Evolutionary conservation across 2,329 filamentous ascomycete genomes (phyloP), one percentile per base, ranked within the genome.

Genomic region (Diplodia scrobiculata): DNA sequence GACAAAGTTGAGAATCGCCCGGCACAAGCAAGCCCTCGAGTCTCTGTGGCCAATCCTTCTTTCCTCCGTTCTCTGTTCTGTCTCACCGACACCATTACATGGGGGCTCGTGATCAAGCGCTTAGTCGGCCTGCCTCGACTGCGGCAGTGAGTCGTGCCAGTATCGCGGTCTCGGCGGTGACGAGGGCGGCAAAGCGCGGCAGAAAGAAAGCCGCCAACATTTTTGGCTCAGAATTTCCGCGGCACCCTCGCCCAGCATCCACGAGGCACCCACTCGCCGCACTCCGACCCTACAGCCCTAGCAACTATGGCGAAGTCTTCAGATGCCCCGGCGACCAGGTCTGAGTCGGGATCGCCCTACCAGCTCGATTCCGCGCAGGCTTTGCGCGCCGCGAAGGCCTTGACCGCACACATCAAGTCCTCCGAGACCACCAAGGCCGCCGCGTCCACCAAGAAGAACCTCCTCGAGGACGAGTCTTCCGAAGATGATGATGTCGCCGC

Each of bases 401-500:
- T 89, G 60, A 76, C 88, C 69, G 77, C 80, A 71, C 83, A 86
- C 72, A 85, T 87, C 72, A 83, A 83, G 74, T 80, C 81, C 70
- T 78, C 75, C 75, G 80, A 71, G 69, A 75, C 73, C 68, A 78
- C 81, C 68, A 81, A 83, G 73, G 79, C 83, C 68, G 77, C 81
- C 66, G 72, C 75, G 13, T 79, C 81, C 27, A 78, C 78, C 2
- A 86, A 85, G 73, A 83, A 83, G 73, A 84, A 82, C 63, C 79
- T 86, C 3, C 83, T 89, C 68, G 78, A 77, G 45, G 81, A 82
- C 38, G 80, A 81, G 32, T 77, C 79, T 27, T 74, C 77, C 1
- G 63, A 73, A 77, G 4, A 66, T 2, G 9, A 11, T 11, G 65
- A 67, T 27, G 13, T 11, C 25, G 25, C 48, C 27, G 72, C 78